Base-by-base conservation (phyloP, 805 yeast species). In the Tetrapisispora namnaoensis region DNA sequence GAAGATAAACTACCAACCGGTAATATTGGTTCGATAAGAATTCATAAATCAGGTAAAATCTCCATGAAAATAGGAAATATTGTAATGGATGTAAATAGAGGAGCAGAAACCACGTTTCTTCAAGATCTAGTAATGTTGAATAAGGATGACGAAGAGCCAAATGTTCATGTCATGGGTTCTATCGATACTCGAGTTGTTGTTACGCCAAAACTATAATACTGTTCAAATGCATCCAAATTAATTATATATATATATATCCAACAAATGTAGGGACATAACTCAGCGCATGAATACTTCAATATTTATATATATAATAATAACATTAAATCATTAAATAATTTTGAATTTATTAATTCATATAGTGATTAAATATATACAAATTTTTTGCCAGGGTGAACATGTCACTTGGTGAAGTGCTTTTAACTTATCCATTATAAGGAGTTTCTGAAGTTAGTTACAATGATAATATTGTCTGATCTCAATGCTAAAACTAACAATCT, bases 21-120 rank as follows among this genome's bases (percentile, higher is more conserved):
- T 1, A 72, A 72, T 48, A 73, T 88, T 37, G 97, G 97, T 6
- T 72, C 76, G 10, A 60, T 91, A 34, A 77, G 91, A 48, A 72
- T 82, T 42, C 96, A 90, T 63, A 78, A 82, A 58, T 86, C 96
- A 1, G 98, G 98, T 3, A 86, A 78, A 61, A 64, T 88, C 20
- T 74, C 95, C 3, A 75, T 90, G 64, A 76, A 79, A 51, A 69
- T 91, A 37, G 96, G 95, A 14, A 77, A 79, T 46, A 76, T 79
- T 8, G 72, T 77, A 3, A 75, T 82, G 74, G 87, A 83, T 49
- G 80, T 89, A 21, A 71, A 80, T 4, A 75, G 77, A 57, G 96
- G 96, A 16, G 79, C 86, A 3, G 75, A 80, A 13, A 65, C 85
- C 7, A 72, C 77, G 4, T 82, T 88, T 53, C 67, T 84, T 27